Conservation (phyloP, 202 grass and related monocot genomes). For the Saccharum hybrid region DNA sequence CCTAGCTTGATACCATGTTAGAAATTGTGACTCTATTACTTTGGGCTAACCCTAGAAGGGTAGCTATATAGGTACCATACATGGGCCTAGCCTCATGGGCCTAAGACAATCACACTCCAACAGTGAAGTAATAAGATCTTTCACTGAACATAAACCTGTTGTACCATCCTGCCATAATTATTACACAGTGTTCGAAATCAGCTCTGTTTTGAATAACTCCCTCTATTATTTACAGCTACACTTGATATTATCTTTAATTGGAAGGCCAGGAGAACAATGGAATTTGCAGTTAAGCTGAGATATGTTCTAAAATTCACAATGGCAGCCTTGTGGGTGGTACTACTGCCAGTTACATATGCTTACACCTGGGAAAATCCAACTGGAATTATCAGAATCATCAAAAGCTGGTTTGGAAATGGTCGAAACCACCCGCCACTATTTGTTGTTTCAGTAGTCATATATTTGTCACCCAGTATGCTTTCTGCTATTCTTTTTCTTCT, state of each 20-base stretch:
- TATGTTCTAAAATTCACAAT: constrained; percentile 80
- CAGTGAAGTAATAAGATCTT: constrained; percentile 34
- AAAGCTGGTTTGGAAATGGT: constrained; percentile 80
- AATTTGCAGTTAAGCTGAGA: constrained; percentile 81
- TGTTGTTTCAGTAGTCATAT: constrained; percentile 69
- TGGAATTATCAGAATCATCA: constrained; percentile 74
- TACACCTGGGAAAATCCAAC: constrained; percentile 77
- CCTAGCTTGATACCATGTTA: too few species aligned
- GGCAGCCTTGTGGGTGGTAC: constrained; percentile 74
- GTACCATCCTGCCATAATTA: background rate
- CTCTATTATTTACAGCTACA: constrained; percentile 65
- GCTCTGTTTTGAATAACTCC: constrained; percentile 35
- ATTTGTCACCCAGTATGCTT: constrained; percentile 80
- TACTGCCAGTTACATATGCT: constrained; percentile 85
- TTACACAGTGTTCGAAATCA: constrained; percentile 18
- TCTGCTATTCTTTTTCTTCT: constrained; percentile 69
- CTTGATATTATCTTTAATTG: constrained; percentile 83
- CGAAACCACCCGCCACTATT: constrained; percentile 73
- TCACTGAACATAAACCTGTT: constrained; percentile 17
- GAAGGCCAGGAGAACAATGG: constrained; percentile 91
- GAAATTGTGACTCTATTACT: too few species aligned
- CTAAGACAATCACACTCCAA: too few species aligned
- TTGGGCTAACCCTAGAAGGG: too few species aligned
- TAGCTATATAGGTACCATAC: too few species aligned
- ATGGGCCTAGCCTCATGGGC: too few species aligned